Evolutionary conservation across 345 rosid genomes (phyloP).

Genomic region (Citrus unshiu): DNA sequence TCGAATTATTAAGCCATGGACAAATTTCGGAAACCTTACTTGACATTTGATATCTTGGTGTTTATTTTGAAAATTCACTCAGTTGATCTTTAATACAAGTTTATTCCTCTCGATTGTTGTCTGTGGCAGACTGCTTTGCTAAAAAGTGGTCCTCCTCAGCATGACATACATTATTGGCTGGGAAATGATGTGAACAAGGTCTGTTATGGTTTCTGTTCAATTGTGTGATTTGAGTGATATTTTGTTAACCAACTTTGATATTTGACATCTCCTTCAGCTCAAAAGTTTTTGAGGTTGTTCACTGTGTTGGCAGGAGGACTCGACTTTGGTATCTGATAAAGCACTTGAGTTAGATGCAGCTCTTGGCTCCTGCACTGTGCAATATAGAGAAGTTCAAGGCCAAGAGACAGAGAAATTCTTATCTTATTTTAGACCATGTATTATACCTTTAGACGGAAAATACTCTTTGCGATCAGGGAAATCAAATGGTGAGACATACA

Average conservation of each 20-base stretch:
- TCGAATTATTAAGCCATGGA: neutral
- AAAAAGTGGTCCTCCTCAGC: constrained; percentile 48
- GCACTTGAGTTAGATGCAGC: constrained; percentile 77
- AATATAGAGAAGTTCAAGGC: constrained; percentile 87
- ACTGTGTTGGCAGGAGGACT: constrained; percentile 52
- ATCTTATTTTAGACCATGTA: constrained; percentile 84
- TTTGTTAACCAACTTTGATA: neutral
- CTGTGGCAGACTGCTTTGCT: constrained; percentile 50
- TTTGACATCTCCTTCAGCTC: constrained; percentile 1
- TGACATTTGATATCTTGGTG: neutral
- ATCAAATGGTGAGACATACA: constrained; percentile 36
- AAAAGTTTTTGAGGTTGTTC: constrained; percentile 10
- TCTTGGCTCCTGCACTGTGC: constrained; percentile 76
- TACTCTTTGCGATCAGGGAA: constrained; percentile 36
- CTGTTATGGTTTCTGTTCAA: neutral
- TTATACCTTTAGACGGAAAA: constrained; percentile 73
- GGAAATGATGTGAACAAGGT: constrained; percentile 71
- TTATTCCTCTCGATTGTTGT: neutral
- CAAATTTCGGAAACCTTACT: neutral
- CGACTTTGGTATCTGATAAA: constrained; percentile 60
- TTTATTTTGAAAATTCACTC: neutral
- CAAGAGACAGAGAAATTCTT: constrained; percentile 74
- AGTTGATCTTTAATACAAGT: neutral
- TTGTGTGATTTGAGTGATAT: neutral
- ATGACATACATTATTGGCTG: constrained; percentile 81